Evolutionary conservation across 192 early-diverging fungal genomes (phyloP).

Genomic region (Irineochytrium annulatum): DNA sequence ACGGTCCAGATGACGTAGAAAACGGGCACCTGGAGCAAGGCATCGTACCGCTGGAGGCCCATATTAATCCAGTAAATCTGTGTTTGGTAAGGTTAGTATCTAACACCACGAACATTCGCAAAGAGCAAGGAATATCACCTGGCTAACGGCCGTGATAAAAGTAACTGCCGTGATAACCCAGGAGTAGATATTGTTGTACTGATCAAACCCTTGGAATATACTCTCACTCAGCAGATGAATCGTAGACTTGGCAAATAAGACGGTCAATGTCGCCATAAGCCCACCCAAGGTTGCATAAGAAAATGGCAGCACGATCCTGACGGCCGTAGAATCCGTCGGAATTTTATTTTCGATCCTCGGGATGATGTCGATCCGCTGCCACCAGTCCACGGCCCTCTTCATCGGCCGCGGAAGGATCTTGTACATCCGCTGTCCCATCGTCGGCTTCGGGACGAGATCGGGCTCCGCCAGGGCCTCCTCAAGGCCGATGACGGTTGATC

Average conservation of each 20-base stretch:
- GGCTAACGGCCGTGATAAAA: conserved; percentile 67
- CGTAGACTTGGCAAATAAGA: conserved; percentile 77
- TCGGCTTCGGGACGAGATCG: not conserved
- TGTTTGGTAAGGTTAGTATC: too few species aligned
- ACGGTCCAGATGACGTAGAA: conserved; percentile 80
- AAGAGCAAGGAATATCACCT: too few species aligned
- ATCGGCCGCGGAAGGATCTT: not conserved
- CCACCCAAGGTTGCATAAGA: conserved; percentile 71
- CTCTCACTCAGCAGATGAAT: conserved; percentile 66
- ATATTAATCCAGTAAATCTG: conserved; percentile 79
- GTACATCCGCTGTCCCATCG: conserved; percentile 8
- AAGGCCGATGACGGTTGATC: conserved; percentile 2
- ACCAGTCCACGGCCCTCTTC: not conserved
- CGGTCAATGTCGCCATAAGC: conserved; percentile 72
- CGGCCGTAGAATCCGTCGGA: conserved; percentile 36
- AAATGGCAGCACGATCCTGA: conserved; percentile 61
- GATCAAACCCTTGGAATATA: conserved; percentile 66
- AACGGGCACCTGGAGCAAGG: conserved; percentile 75
- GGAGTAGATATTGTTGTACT: conserved; percentile 60
- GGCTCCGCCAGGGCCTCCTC: not conserved
- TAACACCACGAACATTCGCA: too few species aligned
- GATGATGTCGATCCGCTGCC: conserved; percentile 19
- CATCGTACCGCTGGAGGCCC: conserved; percentile 75
- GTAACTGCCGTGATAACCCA: conserved; percentile 71
- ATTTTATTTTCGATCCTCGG: conserved; percentile 44